Evolutionary conservation across 2,329 filamentous ascomycete genomes (phyloP).

Genomic region (Didymella arachidicola): DNA sequence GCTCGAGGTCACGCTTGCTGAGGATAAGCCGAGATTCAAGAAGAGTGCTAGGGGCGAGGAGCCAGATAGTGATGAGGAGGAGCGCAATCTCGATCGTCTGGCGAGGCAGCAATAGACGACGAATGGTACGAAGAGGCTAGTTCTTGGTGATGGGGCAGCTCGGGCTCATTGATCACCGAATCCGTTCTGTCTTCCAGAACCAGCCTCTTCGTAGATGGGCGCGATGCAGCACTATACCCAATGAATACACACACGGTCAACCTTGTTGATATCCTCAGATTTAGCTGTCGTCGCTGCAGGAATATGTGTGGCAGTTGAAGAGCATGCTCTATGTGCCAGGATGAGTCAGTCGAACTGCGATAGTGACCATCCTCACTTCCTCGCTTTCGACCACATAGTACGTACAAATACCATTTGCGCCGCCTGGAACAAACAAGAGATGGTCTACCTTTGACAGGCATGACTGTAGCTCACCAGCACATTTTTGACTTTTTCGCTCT

Average conservation of each 20-base stretch:
- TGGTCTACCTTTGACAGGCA: background rate
- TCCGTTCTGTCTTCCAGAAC: too few relatives aligned
- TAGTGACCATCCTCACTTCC: slow-evolving; percentile 1
- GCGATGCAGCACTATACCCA: background rate
- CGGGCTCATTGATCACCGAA: too few relatives aligned
- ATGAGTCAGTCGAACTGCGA: slow-evolving; percentile 20
- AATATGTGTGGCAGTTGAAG: slow-evolving; percentile 6
- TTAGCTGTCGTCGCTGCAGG: background rate
- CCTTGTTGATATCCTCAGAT: background rate
- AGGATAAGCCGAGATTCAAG: slow-evolving; percentile 42
- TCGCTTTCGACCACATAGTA: slow-evolving; percentile 9
- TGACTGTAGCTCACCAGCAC: background rate
- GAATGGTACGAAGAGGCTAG: too few relatives aligned
- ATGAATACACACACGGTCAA: background rate
- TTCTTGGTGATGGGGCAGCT: too few relatives aligned
- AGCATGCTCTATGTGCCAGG: slow-evolving; percentile 1
- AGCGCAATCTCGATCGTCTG: slow-evolving; percentile 21
- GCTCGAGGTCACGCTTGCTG: slow-evolving; percentile 35
- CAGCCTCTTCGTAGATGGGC: background rate
- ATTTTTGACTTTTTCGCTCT: background rate
- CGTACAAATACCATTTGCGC: slow-evolving; percentile 12
- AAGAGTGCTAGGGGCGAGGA: slow-evolving; percentile 36
- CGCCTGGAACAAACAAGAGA: background rate
- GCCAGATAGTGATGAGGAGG: slow-evolving; percentile 40
- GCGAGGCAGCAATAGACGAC: slow-evolving; percentile 16